phyloP scores from a whole-genome alignment of 495 filamentous ascomycete species.

The Penicillium cinerascens region DNA sequence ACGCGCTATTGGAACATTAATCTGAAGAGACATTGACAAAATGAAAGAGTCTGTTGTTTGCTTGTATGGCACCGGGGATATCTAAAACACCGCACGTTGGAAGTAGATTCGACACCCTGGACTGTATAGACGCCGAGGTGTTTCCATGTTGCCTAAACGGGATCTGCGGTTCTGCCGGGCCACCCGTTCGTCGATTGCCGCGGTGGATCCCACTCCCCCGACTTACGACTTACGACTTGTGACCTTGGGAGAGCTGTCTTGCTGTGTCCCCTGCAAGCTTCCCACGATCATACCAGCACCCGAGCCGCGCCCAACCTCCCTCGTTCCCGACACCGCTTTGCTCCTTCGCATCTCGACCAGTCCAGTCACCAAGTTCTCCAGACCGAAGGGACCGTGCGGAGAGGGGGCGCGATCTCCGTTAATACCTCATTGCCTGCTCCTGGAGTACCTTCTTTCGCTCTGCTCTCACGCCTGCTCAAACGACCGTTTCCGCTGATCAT shows the following conservation, averaged over 20 bases:
- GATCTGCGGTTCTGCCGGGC: background rate
- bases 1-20: too few relatives aligned
- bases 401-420: constrained; percentile 1
- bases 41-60: too few relatives aligned
- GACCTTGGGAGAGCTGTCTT: background rate
- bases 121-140: background rate
- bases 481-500: background rate
- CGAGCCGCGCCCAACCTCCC: background rate
- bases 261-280: background rate
- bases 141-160: background rate
- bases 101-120: too few relatives aligned
- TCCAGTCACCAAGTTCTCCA: background rate
- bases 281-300: background rate
- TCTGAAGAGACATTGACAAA: too few relatives aligned
- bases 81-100: too few relatives aligned
- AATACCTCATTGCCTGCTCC: background rate
- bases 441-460: background rate
- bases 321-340: constrained; percentile 5
- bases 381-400: constrained; percentile 10
- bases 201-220: background rate
- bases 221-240: background rate
- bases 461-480: background rate
- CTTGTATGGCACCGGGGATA: too few relatives aligned
- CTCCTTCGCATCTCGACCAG: background rate
- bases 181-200: background rate